Base-by-base conservation (phyloP, 371 early-diverging fungal species). In the Amoeboaphelidium protococcarum region DNA sequence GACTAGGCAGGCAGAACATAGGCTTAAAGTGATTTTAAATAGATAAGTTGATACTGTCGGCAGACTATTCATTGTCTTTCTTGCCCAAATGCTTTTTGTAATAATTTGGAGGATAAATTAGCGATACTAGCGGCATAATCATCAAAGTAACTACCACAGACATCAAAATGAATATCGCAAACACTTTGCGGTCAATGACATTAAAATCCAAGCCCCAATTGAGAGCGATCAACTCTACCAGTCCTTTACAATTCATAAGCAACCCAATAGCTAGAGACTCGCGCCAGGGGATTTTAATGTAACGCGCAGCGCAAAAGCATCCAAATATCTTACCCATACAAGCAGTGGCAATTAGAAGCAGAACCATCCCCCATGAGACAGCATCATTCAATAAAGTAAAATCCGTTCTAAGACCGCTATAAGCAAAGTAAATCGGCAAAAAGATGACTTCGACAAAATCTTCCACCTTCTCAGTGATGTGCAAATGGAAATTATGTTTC, bases 181-280 rank as follows among this genome's bases (percentile, higher is more conserved):
- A 74, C n/a, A 88, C 52, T 65, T 71, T 66, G 25, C 46, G 61
- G 21, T 75, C 76, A 48, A 89, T 76, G 4, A 89, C 80, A 6
- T 75, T 75, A 0, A 86, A 81, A 46, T 79, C 67, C 48, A 77
- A 69, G 0, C 90, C 91, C 47, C 88, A 66, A 58, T 92, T 92
- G 23, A 92, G 66, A 12, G 87, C 87, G 49, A 92, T 84, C 2
- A 92, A 63, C 58, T 90, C 89, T 6, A 92, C 86, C 41, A 92
- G 64, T 23, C 63, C 92, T 66, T 89, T 92, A 55, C 84, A 82
- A 62, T 81, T 87, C 94, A 92, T 92, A 44, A 92, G 61, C 43
- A 86, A 60, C 1, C 91, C 94, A 27, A 90, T 70, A 1, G 88
- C 68, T 4, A 78, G 60, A 0, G 83, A 78, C 58, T 92, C 89